Base-by-base conservation (phyloP, 192 early-diverging fungal genomes). In the Coemansia sp. region DNA sequence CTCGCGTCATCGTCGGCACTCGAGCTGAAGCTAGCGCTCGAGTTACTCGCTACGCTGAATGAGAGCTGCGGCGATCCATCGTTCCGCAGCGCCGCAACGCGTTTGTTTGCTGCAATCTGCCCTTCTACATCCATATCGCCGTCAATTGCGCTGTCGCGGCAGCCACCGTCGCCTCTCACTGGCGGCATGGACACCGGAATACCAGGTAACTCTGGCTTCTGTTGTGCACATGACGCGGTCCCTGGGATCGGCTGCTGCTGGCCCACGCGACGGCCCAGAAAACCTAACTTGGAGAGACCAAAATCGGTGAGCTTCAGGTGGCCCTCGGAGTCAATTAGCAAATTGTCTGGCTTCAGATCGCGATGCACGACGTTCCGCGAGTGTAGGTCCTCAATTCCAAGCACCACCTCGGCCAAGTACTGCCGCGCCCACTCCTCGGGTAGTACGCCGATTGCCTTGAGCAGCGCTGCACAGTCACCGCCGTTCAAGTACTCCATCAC, bases 291-390 rank as follows among this genome's bases (percentile, higher is more conserved):
- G 8, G 69, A 72, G 21, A 97, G 81, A 4, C 95, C 95, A 91
- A 97, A 97, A 63, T 97, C 95, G 9, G 92, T 92, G 27, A 95
- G 65, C 63, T 95, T 95, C 67, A 95, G 80, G 64, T 95, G 93
- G 0, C 93, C 93, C 54, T 93, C 88, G 5, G 84, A 73, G 58
- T 89, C 92, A 40, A 97, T 86, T n/a, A 97, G 68, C 59, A 97
- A 89, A 62, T 97, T 90, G 44, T 88, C 87, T 0, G 87, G 86
- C 65, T 90, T 89, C 29, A 89, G 69, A 43, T 89, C 91, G 28
- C 93, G 73, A 64, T 98, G 94, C 16, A 87, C 87, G 44, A 98
- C 96, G 5, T 89, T 88, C 40, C 92, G 88, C 11, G 58, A 38
- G 65, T 98, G 95, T 14, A 98, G 66, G 60, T 95, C 93, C 61